phyloP scores from a whole-genome alignment of 2,329 filamentous ascomycete species.

The Clathrospora elynae region DNA sequence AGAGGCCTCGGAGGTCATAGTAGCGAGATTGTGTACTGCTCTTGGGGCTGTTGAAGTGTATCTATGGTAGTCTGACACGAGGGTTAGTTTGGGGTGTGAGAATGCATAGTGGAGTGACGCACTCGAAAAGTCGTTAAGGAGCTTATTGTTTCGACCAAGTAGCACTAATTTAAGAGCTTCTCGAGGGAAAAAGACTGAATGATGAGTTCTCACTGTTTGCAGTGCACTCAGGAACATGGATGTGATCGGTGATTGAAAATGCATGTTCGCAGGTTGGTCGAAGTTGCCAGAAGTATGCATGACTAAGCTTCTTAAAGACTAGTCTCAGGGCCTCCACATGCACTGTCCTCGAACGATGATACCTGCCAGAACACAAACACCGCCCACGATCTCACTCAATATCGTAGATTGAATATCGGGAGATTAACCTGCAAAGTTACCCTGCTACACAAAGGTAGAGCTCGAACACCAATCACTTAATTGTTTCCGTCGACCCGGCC shows the following conservation, averaged over 20 bases:
- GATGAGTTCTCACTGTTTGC: background rate
- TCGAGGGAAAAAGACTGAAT: background rate
- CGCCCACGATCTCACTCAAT: too few relatives aligned
- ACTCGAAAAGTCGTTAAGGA: slow-evolving; percentile 16
- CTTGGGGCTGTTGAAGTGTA: background rate
- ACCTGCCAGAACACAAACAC: too few relatives aligned
- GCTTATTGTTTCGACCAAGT: background rate
- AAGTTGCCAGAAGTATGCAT: slow-evolving; percentile 4
- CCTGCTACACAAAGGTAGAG: too few relatives aligned
- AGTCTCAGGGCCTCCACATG: slow-evolving; percentile 9
- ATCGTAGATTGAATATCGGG: too few relatives aligned
- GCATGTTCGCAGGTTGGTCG: slow-evolving; percentile 3
- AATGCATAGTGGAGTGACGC: slow-evolving; percentile 5
- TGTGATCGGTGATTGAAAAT: slow-evolving; percentile 8
- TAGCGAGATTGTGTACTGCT: background rate
- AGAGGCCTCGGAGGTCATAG: slow-evolving; percentile 6
- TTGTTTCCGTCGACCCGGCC: too few relatives aligned
- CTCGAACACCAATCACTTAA: too few relatives aligned
- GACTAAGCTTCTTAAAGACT: slow-evolving; percentile 15
- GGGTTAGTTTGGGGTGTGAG: background rate
- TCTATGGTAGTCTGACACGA: background rate
- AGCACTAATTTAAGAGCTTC: background rate
- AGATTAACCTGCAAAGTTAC: too few relatives aligned
- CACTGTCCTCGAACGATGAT: background rate
- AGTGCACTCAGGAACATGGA: slow-evolving; percentile 17